A percentile compares a stretch with the other conserved stretches of the same genome.
These are phyloP conservation scores for Pythium brassicae DNA, from an alignment of 352 stramenopile genomes.

Conservation along the genomic window DNA sequence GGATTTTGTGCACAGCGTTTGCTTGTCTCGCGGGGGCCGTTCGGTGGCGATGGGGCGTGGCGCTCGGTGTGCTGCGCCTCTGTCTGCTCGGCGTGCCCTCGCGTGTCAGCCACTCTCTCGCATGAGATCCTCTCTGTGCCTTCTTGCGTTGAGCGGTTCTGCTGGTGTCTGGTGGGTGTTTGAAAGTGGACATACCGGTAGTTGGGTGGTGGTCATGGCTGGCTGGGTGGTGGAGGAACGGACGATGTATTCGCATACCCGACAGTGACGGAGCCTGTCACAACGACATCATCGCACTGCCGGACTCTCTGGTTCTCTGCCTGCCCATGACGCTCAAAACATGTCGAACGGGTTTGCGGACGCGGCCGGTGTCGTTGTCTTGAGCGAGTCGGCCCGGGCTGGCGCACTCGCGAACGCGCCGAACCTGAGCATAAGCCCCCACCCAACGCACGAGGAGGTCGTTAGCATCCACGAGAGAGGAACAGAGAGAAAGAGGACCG, in stretches of 20 bases:
- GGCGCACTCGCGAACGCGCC: constrained; percentile 31
- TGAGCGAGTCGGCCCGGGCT: constrained; percentile 24
- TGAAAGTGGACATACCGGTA: too few relatives aligned
- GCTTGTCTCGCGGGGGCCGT: constrained; percentile 18
- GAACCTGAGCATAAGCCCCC: constrained; percentile 28
- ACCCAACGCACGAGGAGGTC: neutral
- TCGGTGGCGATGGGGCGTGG: neutral
- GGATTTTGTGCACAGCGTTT: constrained; percentile 66
- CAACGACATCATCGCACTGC: too few relatives aligned
- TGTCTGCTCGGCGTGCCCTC: neutral
- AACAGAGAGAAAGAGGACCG: too few relatives aligned
- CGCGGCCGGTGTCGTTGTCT: constrained; percentile 19
- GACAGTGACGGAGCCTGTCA: too few relatives aligned
- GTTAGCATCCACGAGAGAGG: neutral
- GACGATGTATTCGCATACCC: too few relatives aligned
- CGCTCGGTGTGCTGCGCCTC: neutral
- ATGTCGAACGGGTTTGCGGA: constrained; percentile 81
- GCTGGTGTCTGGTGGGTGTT: too few relatives aligned
- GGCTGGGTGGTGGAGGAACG: too few relatives aligned
- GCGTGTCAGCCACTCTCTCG: constrained; percentile 11
- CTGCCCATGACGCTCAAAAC: constrained; percentile 67
- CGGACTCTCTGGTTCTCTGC: too few relatives aligned
- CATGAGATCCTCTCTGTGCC: constrained; percentile 41
- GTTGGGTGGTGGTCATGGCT: too few relatives aligned
- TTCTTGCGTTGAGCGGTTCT: too few relatives aligned